Evolutionary conservation across 495 filamentous ascomycete species (phyloP).

Genomic region (Penicillium fimorum): DNA sequence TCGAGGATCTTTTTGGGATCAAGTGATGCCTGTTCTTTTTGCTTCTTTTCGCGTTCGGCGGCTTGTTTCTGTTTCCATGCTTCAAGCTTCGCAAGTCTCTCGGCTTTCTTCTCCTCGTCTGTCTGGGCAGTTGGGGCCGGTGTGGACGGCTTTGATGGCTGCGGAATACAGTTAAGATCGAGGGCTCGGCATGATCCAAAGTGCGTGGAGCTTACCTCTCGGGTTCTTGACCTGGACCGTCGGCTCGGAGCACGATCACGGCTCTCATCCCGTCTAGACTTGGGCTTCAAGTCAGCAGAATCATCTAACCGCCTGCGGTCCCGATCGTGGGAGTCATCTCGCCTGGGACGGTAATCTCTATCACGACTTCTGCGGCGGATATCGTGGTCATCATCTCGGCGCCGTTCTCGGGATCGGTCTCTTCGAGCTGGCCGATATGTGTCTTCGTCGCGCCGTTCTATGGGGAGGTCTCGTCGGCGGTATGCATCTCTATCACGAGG

Average conservation of each 20-base stretch:
- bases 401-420: slow-evolving; percentile 64
- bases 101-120: slow-evolving; percentile 81
- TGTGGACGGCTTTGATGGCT: slow-evolving; percentile 46
- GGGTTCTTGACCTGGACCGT: slow-evolving; percentile 43
- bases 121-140: slow-evolving; percentile 56
- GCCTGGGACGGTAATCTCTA: slow-evolving; percentile 69
- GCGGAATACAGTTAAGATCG: slow-evolving; percentile 8
- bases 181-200: background rate
- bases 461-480: slow-evolving; percentile 69
- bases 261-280: slow-evolving; percentile 66
- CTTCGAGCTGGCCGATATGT: slow-evolving; percentile 58
- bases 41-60: slow-evolving; percentile 73
- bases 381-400: slow-evolving; percentile 58
- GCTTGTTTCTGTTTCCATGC: slow-evolving; percentile 90
- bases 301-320: slow-evolving; percentile 67
- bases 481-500: slow-evolving; percentile 59
- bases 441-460: slow-evolving; percentile 71
- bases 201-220: slow-evolving; percentile 49
- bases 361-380: slow-evolving; percentile 68
- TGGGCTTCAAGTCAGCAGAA: slow-evolving; percentile 71
- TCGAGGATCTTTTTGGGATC: slow-evolving; percentile 66
- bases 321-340: slow-evolving; percentile 77
- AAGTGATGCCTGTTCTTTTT: slow-evolving; percentile 62
- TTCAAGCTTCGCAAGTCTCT: slow-evolving; percentile 78
- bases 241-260: slow-evolving; percentile 51